Evolutionary conservation across 2,329 filamentous ascomycete genomes (phyloP), one percentile per base, ranked within the genome.

Genomic region (Macrophomina pseudophaseolina): DNA sequence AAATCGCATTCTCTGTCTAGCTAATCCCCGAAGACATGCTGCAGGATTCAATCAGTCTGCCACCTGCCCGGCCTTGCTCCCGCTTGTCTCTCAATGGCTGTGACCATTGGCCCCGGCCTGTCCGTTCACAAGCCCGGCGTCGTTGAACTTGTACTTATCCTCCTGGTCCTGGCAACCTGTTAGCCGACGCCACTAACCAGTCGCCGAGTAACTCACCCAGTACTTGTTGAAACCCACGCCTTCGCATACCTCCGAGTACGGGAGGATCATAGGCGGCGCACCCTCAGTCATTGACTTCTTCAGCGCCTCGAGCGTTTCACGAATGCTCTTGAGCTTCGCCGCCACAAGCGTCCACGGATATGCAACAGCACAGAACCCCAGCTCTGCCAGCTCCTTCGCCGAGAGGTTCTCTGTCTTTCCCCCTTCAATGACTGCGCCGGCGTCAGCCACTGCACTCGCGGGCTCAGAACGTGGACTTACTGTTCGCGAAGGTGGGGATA

Each of bases 301-400:
- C 40, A 84, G 53, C 0, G 69, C 74, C 66, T 79, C 78, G 5
- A 81, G 68, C 0, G 76, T 73, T 62, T 80, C 75, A 5, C 74
- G 67, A 9, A 82, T 78, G 18, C 76, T 77, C 73, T 78, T 81
- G 5, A 83, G 60, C 59, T 80, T 79, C 2, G 80, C 80, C 4
- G 81, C 81, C 1, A 82, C 80, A 48, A 83, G 71, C 0, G 79
- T 81, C 79, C 79, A 82, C 0, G 80, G 80, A 65, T 83, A 83
- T 0, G 79, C 80, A 1, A 82, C 81, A 0, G 75, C 76, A 30
- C 76, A 74, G 59, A 78, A 82, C 0, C 81, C 81, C 14, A 83
- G 58, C 65, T 74, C 68, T 52, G 74, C 78, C 65, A 80, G 71
- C 62, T 82, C 75, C 59, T 74, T 75, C 0, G 79, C 77, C 0